These are phyloP conservation scores for Dentiscutata heterogama DNA, from an alignment of 371 early-diverging fungal species.

Conservation along the genomic window DNA sequence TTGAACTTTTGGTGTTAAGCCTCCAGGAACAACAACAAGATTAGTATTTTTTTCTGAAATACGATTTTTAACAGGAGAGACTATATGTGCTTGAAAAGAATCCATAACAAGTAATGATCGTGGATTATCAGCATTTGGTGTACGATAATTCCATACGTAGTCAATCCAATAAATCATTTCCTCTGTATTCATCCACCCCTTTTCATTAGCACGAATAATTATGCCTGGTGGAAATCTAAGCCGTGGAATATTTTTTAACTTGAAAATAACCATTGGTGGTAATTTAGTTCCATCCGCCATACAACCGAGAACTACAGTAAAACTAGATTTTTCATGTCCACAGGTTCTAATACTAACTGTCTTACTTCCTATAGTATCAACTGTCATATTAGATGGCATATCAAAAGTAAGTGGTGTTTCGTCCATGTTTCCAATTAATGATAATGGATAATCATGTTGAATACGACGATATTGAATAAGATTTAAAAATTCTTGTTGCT, in stretches of 20 bases:
- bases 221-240: neutral
- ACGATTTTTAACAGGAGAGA: neutral
- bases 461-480: neutral
- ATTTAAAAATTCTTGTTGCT: constrained; percentile 13
- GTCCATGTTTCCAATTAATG: constrained; percentile 26
- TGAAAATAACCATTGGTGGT: neutral
- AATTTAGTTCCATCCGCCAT: constrained; percentile 18
- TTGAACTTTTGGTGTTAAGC: constrained; percentile 4
- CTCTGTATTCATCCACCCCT: neutral
- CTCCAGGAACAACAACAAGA: constrained; percentile 8
- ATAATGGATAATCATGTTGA: constrained; percentile 10
- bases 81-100: constrained; percentile 1
- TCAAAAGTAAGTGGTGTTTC: constrained; percentile 27
- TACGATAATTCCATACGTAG: neutral
- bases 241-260: neutral
- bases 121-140: neutral
- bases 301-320: neutral
- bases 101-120: neutral
- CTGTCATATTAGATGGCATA: neutral
- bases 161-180: neutral
- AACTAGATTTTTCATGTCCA: constrained; percentile 5
- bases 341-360: neutral
- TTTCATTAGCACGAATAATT: constrained; percentile 6
- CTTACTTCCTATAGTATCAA: neutral
- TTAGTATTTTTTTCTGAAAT: constrained; percentile 7